Base-by-base conservation (phyloP, 2,329 filamentous ascomycete genomes). In the Penicillium janthinellum region DNA sequence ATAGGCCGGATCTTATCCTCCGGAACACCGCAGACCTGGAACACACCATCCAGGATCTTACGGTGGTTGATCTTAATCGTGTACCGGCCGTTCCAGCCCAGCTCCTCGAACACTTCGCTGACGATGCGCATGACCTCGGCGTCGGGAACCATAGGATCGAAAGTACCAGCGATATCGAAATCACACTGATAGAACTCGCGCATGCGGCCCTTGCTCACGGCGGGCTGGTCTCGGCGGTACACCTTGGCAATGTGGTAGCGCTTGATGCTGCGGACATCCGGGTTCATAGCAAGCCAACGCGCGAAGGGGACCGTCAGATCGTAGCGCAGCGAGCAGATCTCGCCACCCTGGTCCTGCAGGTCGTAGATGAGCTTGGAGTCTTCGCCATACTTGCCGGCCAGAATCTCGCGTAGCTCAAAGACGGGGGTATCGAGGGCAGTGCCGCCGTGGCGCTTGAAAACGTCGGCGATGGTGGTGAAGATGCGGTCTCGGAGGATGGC, bases 161-260 rank as follows among this genome's bases (percentile, higher is more conserved):
- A 96, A 62, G 76, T 67, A 60, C 93, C 92, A 12, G 93, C 93
- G 78, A 97, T 94, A 74, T 97, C 93, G 73, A 97, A 96, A 79
- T 98, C 94, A 80, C 93, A 97, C 78, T 97, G 93, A 81, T 96
- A 96, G 78, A 96, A 96, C 78, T 97, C 94, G 71, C 94, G 86
- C 90, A 96, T 95, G 56, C 93, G 87, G 54, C 93, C 94, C 75
- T 96, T 95, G 63, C 89, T 91, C 80, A 97, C 91, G 62, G 92
- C 90, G 25, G 90, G 90, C 75, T 92, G 89, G 75, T 93, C 90
- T 74, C 90, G 81, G 63, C 90, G 84, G 79, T 92, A 93, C 54
- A 96, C 93, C 80, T 96, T 96, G 68, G 92, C 92, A 68, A 98
- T 93, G 80, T 96, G 92, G 77, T 96, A 97, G 71, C 94, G 86